Evolutionary conservation across 1,139 yeast species (phyloP), one percentile per base, ranked within the genome.

Genomic region (Suhomyces maxii): DNA sequence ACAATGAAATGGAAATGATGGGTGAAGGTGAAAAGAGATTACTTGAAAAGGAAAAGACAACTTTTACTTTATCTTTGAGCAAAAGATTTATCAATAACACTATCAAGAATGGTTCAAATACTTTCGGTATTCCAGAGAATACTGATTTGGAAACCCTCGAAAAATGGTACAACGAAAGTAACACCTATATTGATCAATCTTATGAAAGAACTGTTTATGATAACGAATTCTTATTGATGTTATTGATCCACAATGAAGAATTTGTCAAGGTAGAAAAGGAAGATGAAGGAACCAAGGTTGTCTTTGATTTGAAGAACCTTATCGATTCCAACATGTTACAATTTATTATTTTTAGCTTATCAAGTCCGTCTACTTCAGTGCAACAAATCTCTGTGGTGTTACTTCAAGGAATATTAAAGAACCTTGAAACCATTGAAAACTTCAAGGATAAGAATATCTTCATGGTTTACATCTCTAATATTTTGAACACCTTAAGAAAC

Each of bases 381-480:
- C 50, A 52, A 12, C 49, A 56, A 10, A 57, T 69, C n/a, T 62
- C 79, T 7, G 61, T 62, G 31, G 59, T 64, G 9, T 59, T 82
- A n/a, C 45, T 83, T 10, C 59, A 63, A 10, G 76, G 79, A n/a
- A 58, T 80, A 34, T 54, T 80, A 43, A 57, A 60, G 26, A 66
- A 77, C 1, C 62, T 59, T 55, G 67, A 67, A 54, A 55, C 63
- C 8, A 47, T 48, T n/a, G 58, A 56, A n/a, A 55, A 55, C 11
- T 84, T 81, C 63, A 84, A 82, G 55, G 95, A 88, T 53, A 76
- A 76, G 47, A 70, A 71, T 26, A 65, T 84, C 9, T 75, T 83
- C 58, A 79, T 79, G 49, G 70, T 89, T 1, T 77, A 81, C 38
- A 53, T 89, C 26, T 79, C 85, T 40, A 88, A 85, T 54, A 68